These are phyloP conservation scores for Triticum timopheevii DNA, from an alignment of 176 grass and related monocot species.

Conservation along the genomic window DNA sequence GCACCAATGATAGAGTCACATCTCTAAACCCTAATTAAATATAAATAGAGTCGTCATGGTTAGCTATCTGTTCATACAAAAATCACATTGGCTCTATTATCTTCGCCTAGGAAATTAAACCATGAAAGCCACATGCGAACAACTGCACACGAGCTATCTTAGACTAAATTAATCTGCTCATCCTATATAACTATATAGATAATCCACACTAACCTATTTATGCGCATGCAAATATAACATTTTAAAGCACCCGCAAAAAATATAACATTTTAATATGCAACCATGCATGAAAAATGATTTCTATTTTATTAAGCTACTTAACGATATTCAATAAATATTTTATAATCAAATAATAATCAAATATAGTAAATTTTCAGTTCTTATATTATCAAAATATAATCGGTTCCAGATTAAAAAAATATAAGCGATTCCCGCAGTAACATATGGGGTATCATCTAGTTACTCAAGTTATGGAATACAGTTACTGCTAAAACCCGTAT, in stretches of 20 bases:
- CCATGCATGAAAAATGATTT: neutral
- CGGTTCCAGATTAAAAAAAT: too few relatives aligned
- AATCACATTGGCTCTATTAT: slow-evolving; percentile 27
- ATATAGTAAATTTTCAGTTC: neutral
- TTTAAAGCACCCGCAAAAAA: neutral
- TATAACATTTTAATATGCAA: neutral
- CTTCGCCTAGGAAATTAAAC: slow-evolving; percentile 2
- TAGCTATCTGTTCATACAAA: slow-evolving; percentile 22
- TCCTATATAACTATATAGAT: neutral
- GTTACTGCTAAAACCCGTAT: neutral
- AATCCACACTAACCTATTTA: neutral
- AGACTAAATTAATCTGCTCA: neutral
- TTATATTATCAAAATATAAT: too few relatives aligned
- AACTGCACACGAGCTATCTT: neutral
- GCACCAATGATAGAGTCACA: slow-evolving; percentile 3
- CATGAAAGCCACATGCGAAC: slow-evolving; percentile 30
- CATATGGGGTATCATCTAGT: too few relatives aligned
- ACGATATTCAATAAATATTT: neutral
- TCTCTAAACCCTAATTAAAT: neutral
- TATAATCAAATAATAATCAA: neutral
- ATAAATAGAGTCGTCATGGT: slow-evolving; percentile 24
- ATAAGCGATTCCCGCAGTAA: too few relatives aligned
- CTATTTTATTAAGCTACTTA: neutral
- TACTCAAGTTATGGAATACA: neutral
- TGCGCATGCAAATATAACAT: neutral